Percentiles rank a stretch among this genome's conserved stretches.
These are phyloP conservation scores for Naganishia kalamii DNA, from an alignment of 768 basidiomycete species.

Conservation along the genomic window DNA sequence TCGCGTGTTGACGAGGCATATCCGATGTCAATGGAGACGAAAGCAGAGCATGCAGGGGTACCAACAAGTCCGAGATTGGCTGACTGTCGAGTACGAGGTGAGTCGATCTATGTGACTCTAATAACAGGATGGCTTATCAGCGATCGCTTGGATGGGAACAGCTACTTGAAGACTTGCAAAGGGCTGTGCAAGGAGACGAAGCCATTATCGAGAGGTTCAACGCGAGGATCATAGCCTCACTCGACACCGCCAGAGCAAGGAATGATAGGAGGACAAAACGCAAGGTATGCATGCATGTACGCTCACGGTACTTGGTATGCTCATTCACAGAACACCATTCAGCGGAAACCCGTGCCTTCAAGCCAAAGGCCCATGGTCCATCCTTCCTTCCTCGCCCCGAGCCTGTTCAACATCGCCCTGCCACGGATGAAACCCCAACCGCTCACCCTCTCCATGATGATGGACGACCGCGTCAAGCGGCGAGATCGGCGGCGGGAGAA, in stretches of 20 bases:
- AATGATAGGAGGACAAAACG: neutral
- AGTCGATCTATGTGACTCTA: neutral
- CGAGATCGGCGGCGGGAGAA: slow-evolving; percentile 51
- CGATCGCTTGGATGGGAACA: neutral
- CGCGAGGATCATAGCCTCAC: neutral
- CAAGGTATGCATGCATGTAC: neutral
- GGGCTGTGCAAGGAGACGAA: neutral
- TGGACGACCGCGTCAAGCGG: slow-evolving; percentile 52
- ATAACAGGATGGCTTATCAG: neutral
- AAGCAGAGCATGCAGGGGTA: slow-evolving; percentile 1
- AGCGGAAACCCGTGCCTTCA: neutral
- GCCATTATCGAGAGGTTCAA: neutral
- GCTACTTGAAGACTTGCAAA: neutral
- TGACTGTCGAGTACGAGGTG: slow-evolving; percentile 3
- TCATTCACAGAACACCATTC: no score
- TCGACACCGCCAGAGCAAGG: neutral
- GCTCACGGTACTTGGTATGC: no score
- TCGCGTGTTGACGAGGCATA: neutral
- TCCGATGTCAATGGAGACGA: neutral
- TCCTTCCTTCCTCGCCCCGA: slow-evolving; percentile 57
- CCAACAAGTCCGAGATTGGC: neutral
- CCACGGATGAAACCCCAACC: slow-evolving; percentile 79
- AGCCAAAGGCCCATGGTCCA: neutral
- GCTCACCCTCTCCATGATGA: slow-evolving; percentile 62
- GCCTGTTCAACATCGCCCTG: slow-evolving; percentile 61